Base-by-base conservation (phyloP, 768 basidiomycete species). In the Hypholoma sublateritium region DNA sequence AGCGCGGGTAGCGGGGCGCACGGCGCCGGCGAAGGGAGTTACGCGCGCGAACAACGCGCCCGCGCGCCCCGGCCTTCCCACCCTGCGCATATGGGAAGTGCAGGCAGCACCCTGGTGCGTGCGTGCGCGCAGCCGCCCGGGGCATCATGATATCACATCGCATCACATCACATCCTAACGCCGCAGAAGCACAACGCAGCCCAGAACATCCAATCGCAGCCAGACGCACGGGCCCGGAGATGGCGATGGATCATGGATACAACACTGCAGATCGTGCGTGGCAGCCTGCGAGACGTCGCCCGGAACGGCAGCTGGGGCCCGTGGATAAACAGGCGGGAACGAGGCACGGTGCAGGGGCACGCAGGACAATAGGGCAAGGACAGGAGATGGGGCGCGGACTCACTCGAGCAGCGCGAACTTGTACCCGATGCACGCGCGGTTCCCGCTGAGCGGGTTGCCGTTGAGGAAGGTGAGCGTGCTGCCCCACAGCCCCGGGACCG, bases 391-490 rank as follows among this genome's bases (percentile, higher is more conserved):
- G n/a, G 51, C 36, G 57, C 50, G 13, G 37, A 80, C 83, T 72
- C 66, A 85, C 85, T 87, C 82, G 34, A 76, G 72, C 56, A 87
- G 58, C 14, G 84, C 84, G 63, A 87, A 87, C 62, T 77, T 78
- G 66, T 79, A 85, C 13, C 86, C 83, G 61, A 87, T 85, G 59
- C 83, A 84, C 17, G 83, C 82, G 32, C 85, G 74, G 62, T 80
- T 79, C 56, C 83, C 85, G 50, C 73, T 74, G 28, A 75, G 62
- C 0, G 75, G 70, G 56, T 75, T 78, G n/a, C 81, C 80, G 57
- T 79, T 79, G 34, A 85, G 71, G 68, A 86, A 87, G 16, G 84
- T 84, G 55, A 86, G 59, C 19, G 74, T 79, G 56, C 81, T 78
- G 1, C 78, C 74, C 64, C 79, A 83, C 56, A 87, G 67, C 22